A percentile compares a stretch with the other conserved stretches of the same genome.
Evolutionary conservation across 2,329 filamentous ascomycete genomes (phyloP).

Genomic region (Thermothelomyces thermophilus): DNA sequence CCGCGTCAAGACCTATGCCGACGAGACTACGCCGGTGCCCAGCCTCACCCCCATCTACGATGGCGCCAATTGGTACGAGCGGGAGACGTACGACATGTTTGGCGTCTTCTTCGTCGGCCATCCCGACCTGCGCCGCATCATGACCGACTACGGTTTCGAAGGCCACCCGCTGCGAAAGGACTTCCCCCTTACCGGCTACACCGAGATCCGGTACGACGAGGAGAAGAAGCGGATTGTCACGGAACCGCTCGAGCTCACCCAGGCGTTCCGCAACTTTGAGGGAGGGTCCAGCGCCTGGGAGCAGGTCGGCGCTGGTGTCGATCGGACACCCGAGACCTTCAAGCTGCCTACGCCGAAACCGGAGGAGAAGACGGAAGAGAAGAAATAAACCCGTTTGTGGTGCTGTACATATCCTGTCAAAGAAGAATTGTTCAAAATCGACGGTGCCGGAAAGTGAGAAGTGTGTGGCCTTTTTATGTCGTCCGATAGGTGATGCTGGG

Average conservation of each 20-base stretch:
- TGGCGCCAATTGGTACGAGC: constrained; percentile 97
- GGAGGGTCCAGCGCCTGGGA: constrained; percentile 70
- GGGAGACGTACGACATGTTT: constrained; percentile 95
- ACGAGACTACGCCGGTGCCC: constrained; percentile 89
- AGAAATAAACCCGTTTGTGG: constrained; percentile 59
- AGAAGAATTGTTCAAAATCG: constrained; percentile 9
- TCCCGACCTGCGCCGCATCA: constrained; percentile 91
- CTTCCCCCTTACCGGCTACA: constrained; percentile 96
- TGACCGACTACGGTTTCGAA: constrained; percentile 99
- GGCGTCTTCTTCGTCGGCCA: constrained; percentile 95
- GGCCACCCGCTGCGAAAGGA: constrained; percentile 96
- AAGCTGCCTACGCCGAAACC: constrained; percentile 94
- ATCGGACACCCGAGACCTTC: constrained; percentile 79
- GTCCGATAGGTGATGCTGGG: neutral
- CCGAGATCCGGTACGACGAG: constrained; percentile 95
- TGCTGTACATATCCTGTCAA: constrained; percentile 23
- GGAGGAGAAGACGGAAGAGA: constrained; percentile 85
- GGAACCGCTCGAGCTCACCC: constrained; percentile 93
- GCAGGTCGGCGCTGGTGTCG: constrained; percentile 59
- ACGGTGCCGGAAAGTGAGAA: neutral
- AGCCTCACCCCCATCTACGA: constrained; percentile 82
- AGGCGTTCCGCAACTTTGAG: constrained; percentile 98
- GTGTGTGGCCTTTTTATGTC: neutral
- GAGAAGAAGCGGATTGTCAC: constrained; percentile 99
- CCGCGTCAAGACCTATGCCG: constrained; percentile 96